These are phyloP conservation scores for Pyrenophora graminea DNA, from an alignment of 2,329 filamentous ascomycete species.

Conservation along the genomic window DNA sequence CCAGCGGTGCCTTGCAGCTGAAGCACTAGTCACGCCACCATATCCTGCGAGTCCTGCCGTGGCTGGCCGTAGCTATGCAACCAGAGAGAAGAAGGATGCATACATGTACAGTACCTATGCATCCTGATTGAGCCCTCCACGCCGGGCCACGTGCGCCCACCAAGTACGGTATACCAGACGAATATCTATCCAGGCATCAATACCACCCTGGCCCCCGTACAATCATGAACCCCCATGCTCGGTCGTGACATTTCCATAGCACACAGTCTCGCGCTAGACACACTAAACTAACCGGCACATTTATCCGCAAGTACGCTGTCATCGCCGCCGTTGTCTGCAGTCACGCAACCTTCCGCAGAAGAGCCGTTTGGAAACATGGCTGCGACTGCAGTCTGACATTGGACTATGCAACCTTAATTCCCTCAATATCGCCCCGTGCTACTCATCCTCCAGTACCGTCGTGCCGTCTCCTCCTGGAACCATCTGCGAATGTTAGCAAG, in stretches of 20 bases:
- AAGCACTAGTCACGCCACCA: too few relatives aligned
- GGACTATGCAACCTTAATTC: background rate
- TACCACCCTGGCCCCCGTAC: too few relatives aligned
- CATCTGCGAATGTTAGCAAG: conserved; percentile 32
- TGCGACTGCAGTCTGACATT: background rate
- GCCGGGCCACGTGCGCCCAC: background rate
- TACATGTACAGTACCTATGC: too few relatives aligned
- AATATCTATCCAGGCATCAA: too few relatives aligned
- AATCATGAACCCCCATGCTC: too few relatives aligned
- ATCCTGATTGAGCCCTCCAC: background rate
- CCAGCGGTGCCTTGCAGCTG: conserved; percentile 1
- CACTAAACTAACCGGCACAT: conserved; percentile 2
- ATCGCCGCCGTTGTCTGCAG: background rate
- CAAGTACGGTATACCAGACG: too few relatives aligned
- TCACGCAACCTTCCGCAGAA: background rate
- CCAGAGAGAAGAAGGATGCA: too few relatives aligned
- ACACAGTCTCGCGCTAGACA: too few relatives aligned
- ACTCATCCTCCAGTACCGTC: conserved; percentile 33
- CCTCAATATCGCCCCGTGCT: background rate
- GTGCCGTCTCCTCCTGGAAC: conserved; percentile 42
- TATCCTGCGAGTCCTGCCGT: too few relatives aligned
- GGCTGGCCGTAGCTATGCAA: too few relatives aligned
- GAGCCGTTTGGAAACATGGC: conserved; percentile 1
- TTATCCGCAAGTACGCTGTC: background rate
- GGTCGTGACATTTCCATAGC: too few relatives aligned